Evolutionary conservation across 352 stramenopile genomes (phyloP), one percentile per base, ranked within the genome.

Genomic region (Pythium insidiosum): DNA sequence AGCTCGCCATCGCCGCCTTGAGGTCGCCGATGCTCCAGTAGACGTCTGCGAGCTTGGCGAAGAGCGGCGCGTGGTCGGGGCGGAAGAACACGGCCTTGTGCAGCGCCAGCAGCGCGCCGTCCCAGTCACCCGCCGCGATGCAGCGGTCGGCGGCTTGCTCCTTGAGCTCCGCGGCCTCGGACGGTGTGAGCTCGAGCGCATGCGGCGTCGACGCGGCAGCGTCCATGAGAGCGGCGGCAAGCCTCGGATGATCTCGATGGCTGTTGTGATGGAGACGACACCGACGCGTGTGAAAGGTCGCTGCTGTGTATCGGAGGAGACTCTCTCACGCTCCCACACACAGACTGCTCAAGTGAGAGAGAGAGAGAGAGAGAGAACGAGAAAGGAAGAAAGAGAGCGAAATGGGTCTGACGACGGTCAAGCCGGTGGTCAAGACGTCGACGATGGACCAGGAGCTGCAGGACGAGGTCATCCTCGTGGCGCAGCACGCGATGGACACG

Each of bases 401-500:
- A 49, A 85, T 85, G 73, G 69, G 53, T 13, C 24, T 33, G 50
- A 66, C 53, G 25, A 66, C 67, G 23, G 75, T 89, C 21, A 90
- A 93, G 61, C 77, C 80, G 16, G 80, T 93, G 42, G 73, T 93
- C 39, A 93, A 93, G 61, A 93, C 73, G 16, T 89, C 80, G 30
- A 90, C 77, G 50, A 93, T 90, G 80, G 80, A 90, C 19, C 75
- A 81, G 30, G 80, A 93, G 36, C 61, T 93, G 21, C 77, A 88
- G 41, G 80, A 93, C 48, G 80, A 93, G 46, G 80, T 85, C 22
- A 88, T 93, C 26, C 60, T 66, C 39, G 77, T 88, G 20, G 76
- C 69, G 30, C 80, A 93, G 59, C 56, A 76, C 35, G 80, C 77
- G 21, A 88, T 93, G 58, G 73, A 85, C 51, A 80, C 73, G 6